Evolutionary conservation across 495 filamentous ascomycete genomes (phyloP).

Genomic region (Acidiella bohemica): DNA sequence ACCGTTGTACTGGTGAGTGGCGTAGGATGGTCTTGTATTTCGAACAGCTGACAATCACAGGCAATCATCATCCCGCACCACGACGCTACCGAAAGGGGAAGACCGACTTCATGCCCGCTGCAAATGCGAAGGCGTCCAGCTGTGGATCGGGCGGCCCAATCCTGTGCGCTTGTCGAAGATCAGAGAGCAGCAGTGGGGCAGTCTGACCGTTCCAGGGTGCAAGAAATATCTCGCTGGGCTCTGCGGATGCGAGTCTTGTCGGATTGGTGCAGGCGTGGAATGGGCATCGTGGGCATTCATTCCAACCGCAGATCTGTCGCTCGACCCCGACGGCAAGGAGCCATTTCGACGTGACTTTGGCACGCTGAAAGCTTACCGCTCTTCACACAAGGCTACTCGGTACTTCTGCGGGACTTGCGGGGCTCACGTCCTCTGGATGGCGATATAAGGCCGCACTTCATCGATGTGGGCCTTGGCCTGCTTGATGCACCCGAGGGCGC

Average conservation of each 20-base stretch:
- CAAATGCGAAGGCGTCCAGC: constrained; percentile 34
- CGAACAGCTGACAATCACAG: too few relatives aligned
- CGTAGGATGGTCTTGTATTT: too few relatives aligned
- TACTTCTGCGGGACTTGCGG: constrained; percentile 54
- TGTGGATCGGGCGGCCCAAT: constrained; percentile 33
- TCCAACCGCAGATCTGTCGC: constrained; percentile 45
- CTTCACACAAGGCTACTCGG: constrained; percentile 41
- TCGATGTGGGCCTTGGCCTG: constrained; percentile 39
- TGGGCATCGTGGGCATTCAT: constrained; percentile 58
- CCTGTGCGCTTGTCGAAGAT: constrained; percentile 20
- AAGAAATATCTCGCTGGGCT: constrained; percentile 49
- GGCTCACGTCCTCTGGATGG: constrained; percentile 55
- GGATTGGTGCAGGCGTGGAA: constrained; percentile 48
- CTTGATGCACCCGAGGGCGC: constrained; percentile 39
- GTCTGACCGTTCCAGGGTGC: too few relatives aligned
- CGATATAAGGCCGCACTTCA: constrained; percentile 39
- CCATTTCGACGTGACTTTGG: constrained; percentile 31
- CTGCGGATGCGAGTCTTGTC: constrained; percentile 53
- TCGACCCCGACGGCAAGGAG: constrained; percentile 19
- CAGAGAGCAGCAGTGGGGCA: too few relatives aligned
- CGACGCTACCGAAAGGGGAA: background rate
- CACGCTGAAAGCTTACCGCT: constrained; percentile 40
- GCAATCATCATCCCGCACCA: constrained; percentile 1
- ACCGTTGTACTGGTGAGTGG: constrained; percentile 22
- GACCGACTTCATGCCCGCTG: constrained; percentile 29